Base-by-base conservation (phyloP, 129 eudicot genomes). In the Tagetes erecta region DNA sequence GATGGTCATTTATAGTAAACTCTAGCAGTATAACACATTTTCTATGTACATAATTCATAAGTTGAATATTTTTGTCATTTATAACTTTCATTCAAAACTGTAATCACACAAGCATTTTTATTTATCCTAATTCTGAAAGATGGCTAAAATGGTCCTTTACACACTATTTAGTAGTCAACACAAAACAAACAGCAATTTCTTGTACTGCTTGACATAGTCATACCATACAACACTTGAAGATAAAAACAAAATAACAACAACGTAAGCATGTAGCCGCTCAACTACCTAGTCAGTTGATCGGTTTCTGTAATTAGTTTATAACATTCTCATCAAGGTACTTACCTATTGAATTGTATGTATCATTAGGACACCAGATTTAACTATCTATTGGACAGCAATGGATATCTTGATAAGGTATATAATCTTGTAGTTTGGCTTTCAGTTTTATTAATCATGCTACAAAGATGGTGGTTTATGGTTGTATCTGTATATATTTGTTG, bases 341-440 rank as follows among this genome's bases (percentile, higher is more conserved):
- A 44, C 64, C 10, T 3, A 35, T 64, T 64, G 42, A 49, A n/a
- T 33, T 64, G 72, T 71, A 34, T 77, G 40, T 81, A 71, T 71
- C 66, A 67, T 70, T 85, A 93, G 98, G 97, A 93, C 60, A 60
- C 78, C 53, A 74, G 86, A 70, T 93, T 79, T 81, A 85, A 80
- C 79, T 93, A 87, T 83, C 53, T 93, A 74, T 84, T 87, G 87
- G 87, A 87, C 81, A 86, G 92, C 87, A 88, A 83, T 37, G 86
- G 84, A 14, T 88, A 85, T 77, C 80, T 93, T 53, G 91, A 90
- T 68, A 90, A 88, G 98, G 96, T 87, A 60, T 60, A 73, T 68
- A 9, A 71, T 71, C 66, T 79, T 80, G 44, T 72, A 39, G 36
- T 42, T 70, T 73, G 59, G 39, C 13, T 67, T 58, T 78, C 42